These are phyloP conservation scores for Aspergillus biplanus DNA, from an alignment of 495 filamentous ascomycete species.

Conservation along the genomic window DNA sequence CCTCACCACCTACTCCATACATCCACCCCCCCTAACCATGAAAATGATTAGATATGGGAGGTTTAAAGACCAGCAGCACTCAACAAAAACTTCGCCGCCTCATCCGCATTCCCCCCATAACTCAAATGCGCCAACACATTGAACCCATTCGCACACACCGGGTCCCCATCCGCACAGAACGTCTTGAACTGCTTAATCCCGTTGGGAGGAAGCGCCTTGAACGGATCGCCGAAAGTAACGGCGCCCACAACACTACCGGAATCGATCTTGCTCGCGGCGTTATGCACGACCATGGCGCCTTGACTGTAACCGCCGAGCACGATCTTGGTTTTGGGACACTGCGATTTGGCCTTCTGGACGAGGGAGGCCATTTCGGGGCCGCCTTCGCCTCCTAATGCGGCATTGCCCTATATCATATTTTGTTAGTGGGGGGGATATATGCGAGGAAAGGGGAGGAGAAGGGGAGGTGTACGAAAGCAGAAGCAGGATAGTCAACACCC, in stretches of 20 bases:
- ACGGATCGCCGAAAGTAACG: constrained; percentile 65
- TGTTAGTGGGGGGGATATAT: neutral
- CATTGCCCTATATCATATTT: constrained; percentile 48
- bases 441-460: neutral
- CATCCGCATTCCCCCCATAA: constrained; percentile 50
- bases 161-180: constrained; percentile 56
- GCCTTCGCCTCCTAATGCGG: constrained; percentile 46
- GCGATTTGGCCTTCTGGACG: constrained; percentile 47
- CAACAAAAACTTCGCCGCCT: constrained; percentile 52
- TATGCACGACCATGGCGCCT: constrained; percentile 56
- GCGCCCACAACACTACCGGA: constrained; percentile 34
- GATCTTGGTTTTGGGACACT: constrained; percentile 63
- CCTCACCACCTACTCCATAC: too few species aligned
- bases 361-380: constrained; percentile 51
- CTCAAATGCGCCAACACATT: constrained; percentile 56
- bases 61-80: constrained; percentile 32
- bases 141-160: constrained; percentile 57
- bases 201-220: constrained; percentile 47
- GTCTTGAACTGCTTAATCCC: constrained; percentile 54
- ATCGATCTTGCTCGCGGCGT: constrained; percentile 44
- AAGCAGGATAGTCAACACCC: constrained; percentile 59
- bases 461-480: constrained; percentile 35
- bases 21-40: too few species aligned
- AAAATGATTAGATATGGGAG: too few species aligned
- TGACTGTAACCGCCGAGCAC: constrained; percentile 66